Conservation (phyloP, 192 early-diverging fungal genomes). For the Coemansia sp. region DNA sequence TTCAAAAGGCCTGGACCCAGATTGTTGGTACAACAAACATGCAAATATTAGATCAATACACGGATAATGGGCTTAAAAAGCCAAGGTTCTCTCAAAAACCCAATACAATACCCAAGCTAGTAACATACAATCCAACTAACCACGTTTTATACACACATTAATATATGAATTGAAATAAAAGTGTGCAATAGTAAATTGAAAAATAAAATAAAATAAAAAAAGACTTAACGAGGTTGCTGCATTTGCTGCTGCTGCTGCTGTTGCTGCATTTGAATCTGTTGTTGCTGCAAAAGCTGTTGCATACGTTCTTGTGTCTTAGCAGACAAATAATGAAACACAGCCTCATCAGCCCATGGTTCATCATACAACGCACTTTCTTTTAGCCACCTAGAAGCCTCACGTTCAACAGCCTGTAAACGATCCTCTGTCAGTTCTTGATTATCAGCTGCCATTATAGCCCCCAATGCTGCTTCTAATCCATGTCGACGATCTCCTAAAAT, state of each 20-base stretch:
- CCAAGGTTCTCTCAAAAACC: too few relatives aligned
- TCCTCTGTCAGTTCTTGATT: conserved; percentile 29
- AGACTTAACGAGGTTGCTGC: background rate
- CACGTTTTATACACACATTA: too few relatives aligned
- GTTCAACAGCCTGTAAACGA: conserved; percentile 24
- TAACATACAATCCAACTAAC: too few relatives aligned
- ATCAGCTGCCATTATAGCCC: conserved; percentile 40
- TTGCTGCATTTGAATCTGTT: conserved; percentile 24
- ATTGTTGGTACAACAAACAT: too few relatives aligned
- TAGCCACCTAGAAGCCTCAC: conserved; percentile 43
- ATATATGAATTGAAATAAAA: too few relatives aligned
- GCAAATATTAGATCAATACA: too few relatives aligned
- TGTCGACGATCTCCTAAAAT: conserved; percentile 45
- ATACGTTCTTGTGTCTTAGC: conserved; percentile 56
- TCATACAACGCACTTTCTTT: conserved; percentile 48
- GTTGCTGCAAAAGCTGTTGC: conserved; percentile 48
- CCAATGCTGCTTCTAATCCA: conserved; percentile 42
- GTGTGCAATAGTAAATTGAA: too few relatives aligned
- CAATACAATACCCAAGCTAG: too few relatives aligned
- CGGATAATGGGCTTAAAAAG: too few relatives aligned
- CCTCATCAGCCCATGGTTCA: conserved; percentile 77
- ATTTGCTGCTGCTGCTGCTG: conserved; percentile 15
- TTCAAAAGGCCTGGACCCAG: too few relatives aligned
- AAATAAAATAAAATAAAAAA: conserved; percentile 2
- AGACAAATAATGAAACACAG: conserved; percentile 84